A percentile compares a stretch with the other conserved stretches of the same genome.
Conservation (phyloP, 805 yeast species). For the Wickerhamomyces queroliae region DNA sequence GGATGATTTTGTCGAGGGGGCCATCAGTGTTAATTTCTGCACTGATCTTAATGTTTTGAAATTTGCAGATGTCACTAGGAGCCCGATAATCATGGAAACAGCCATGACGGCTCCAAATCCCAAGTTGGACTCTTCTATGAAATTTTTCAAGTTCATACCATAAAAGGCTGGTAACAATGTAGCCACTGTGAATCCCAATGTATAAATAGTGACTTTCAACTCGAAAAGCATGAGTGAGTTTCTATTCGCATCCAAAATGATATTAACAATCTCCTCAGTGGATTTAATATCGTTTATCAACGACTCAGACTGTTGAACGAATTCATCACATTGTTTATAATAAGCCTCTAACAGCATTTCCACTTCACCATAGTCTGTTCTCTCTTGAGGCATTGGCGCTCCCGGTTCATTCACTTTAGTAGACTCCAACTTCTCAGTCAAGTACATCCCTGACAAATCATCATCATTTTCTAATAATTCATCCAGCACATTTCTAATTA, state of each 20-base stretch:
- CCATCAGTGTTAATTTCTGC: constrained; percentile 61
- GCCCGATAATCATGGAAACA: constrained; percentile 47
- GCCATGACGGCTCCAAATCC: constrained; percentile 60
- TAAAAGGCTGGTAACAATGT: constrained; percentile 83
- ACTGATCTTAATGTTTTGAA: constrained; percentile 54
- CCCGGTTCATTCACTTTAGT: constrained; percentile 1
- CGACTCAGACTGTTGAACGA: constrained; percentile 86
- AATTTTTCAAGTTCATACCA: constrained; percentile 81
- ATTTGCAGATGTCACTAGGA: constrained; percentile 47
- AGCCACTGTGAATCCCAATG: constrained; percentile 81
- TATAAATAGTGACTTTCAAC: constrained; percentile 74
- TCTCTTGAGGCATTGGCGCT: constrained; percentile 5
- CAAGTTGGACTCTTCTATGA: constrained; percentile 57
- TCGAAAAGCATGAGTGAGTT: constrained; percentile 86
- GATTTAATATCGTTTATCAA: constrained; percentile 78
- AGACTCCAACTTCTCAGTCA: constrained; percentile 38
- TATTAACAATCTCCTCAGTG: constrained; percentile 90
- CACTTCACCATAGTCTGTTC: constrained; percentile 56
- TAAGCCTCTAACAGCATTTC: constrained; percentile 87
- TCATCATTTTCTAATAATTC: constrained; percentile 85
- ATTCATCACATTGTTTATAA: constrained; percentile 88
- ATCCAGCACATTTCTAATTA: constrained; percentile 78
- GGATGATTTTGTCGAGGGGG: constrained; percentile 3
- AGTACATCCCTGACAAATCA: constrained; percentile 73
- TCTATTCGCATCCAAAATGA: constrained; percentile 86